Evolutionary conservation across 176 grass and related monocot species (phyloP).

Genomic region (Oryza meyeriana): DNA sequence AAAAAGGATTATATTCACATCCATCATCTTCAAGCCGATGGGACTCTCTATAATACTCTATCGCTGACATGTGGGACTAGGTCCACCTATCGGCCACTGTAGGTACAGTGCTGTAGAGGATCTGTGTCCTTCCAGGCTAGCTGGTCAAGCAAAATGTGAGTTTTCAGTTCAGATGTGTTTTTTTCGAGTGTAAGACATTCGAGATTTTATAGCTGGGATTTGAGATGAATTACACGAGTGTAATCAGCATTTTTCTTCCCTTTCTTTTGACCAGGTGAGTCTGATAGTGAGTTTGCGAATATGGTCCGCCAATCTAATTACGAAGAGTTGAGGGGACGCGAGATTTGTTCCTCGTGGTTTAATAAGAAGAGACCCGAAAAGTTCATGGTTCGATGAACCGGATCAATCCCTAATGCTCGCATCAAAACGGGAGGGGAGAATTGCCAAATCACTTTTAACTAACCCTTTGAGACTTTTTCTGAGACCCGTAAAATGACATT

Average conservation of each 20-base stretch:
- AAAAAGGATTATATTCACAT: no score
- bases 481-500: slow-evolving; percentile 1
- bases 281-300: background rate
- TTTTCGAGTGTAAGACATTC: no score
- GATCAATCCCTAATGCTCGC: slow-evolving; percentile 16
- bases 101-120: no score
- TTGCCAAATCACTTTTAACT: background rate
- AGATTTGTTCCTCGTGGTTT: background rate
- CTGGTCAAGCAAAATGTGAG: no score
- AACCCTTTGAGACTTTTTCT: background rate
- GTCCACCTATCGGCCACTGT: no score
- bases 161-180: no score
- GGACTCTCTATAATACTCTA: no score
- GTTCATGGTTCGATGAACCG: background rate
- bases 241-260: background rate
- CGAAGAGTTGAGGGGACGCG: background rate
- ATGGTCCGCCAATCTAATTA: background rate
- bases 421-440: background rate
- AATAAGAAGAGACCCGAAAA: background rate
- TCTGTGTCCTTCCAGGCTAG: no score
- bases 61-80: no score
- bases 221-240: background rate
- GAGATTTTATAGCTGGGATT: background rate
- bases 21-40: no score
- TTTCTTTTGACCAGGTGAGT: background rate